Base-by-base conservation (phyloP, 495 filamentous ascomycete species). In the Penicillium herquei region DNA sequence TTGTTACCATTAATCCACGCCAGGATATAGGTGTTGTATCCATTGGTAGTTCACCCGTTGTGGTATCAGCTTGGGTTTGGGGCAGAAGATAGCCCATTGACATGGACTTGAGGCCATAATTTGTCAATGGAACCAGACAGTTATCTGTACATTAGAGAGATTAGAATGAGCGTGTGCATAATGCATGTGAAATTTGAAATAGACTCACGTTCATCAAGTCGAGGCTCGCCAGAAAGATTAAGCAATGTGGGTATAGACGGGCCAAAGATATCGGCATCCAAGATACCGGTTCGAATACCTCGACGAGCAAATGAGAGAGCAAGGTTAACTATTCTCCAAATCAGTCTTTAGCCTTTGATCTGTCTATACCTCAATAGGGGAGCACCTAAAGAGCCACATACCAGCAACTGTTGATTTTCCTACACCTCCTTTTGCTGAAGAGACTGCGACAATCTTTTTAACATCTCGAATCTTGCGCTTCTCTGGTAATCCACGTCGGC, bases 1-100 rank as follows among this genome's bases (percentile, higher is more conserved):
- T 99, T 77, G 93, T 92, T 14, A 98, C 89, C 92, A 99, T 98
- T 16, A 96, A 80, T 1, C 94, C 94, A 34, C 94, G 85, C 94
- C 95, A 99, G 37, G 90, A 90, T n/a, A 99, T 87, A 4, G 94
- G 88, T 1, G 84, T 84, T 35, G 84, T 81, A 62, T 89, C 86
- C 54, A 83, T 82, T 0, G 74, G 75, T n/a, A 69, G 57, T 54
- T 63, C 51, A 14, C 62, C 60, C 7, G 63, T 52, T 31, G 59
- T 14, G 40, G 16, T 59, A 49, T 65, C 52, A 10, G 67, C 40
- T 55, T 64, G 51, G 26, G 70, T 68, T 60, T 69, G 69, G 2
- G 76, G 76, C 12, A 95, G 83, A 10, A 98, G 82, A 62, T 96
- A 98, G 44, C 95, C 95, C 87, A 99, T 96, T 3, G 91, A 96